Evolutionary conservation across 345 rosid genomes (phyloP), one percentile per base, ranked within the genome.

Genomic region (Eucalyptus cladocalyx): DNA sequence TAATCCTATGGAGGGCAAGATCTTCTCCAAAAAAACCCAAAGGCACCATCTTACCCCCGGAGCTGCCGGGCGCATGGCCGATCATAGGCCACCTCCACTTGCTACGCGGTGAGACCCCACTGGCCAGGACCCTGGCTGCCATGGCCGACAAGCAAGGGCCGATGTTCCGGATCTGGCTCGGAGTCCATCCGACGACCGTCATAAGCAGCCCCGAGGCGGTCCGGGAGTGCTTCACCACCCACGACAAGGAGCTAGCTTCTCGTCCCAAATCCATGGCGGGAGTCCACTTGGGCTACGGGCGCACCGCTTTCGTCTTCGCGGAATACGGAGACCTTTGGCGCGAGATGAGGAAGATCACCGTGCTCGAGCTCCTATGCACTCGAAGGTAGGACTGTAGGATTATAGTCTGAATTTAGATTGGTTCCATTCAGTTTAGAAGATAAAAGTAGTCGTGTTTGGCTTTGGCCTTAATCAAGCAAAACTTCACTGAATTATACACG

Each of bases 321-420:
- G 95, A 94, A 2, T 95, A 95, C n/a, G 97, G 98, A 23, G 89
- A 90, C 45, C 94, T 95, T 43, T 96, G 97, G 97, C 95, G 97
- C 9, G 92, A 93, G 67, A 80, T 96, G 43, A 93, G 98, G 50
- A 95, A 94, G 89, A 87, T 95, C 30, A 87, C 91, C 86, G 92
- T 94, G 50, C 89, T 93, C 28, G 92, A 96, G 90, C 95, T 95
- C 80, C 92, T 96, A 54, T 94, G 97, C 5, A 90, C 76, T 67
- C 93, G 91, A 86, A 90, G 97, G 34, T 89, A 95, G 9, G 94
- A 94, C 94, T 94, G 3, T 30, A 32, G 43, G 58, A 86, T 23
- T 67, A 16, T 4, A 32, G 80, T 32, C 40, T 32, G 80, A 67
- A n/a, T n/a, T 67, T 9, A 32, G 40, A 15, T 67, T 67, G 80